Evolutionary conservation across 345 rosid genomes (phyloP), one percentile per base, ranked within the genome.

Genomic region (Brassica cretica): DNA sequence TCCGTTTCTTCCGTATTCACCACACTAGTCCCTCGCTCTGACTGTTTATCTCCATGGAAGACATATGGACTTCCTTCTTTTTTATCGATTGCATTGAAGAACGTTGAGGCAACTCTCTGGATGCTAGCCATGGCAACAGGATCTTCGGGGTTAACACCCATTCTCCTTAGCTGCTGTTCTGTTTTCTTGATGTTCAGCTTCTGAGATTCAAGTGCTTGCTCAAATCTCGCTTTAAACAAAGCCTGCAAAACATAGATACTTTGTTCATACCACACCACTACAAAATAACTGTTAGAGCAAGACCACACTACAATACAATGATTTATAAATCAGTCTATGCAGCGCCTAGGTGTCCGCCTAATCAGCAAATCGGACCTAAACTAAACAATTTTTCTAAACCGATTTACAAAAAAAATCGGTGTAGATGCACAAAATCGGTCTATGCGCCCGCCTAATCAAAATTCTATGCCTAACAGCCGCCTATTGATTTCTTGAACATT

Each of bases 131-230:
- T 91, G 76, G 98, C 98, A 76, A 87, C 91, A 14, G 98, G 98
- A 86, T 94, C 98, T 88, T 94, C 98, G 6, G 98, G 98, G 80
- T 94, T 94, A 63, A 89, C 84, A 72, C 95, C 98, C 90, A 82
- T 87, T 71, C 91, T 79, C 11, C 97, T 84, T 49, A 94, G 94
- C 83, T 89, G 89, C 86, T 94, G 98, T 71, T 93, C 98, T 55
- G 86, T 79, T 86, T 93, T 90, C 88, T 92, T 94, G 73, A 94
- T 93, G 83, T 92, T 94, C 78, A 94, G 85, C 87, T 91, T 94
- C 92, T 94, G 98, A 58, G 98, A 93, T 72, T 94, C 98, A 21
- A 94, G 96, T n/a, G 98, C 98, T 89, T 94, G 98, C 80, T 94
- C 98, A 49, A 92, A 94, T 83, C 98, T 89, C 15, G 98, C 98